Conservation (phyloP, 768 basidiomycete genomes). For the Calocera viscosa region DNA sequence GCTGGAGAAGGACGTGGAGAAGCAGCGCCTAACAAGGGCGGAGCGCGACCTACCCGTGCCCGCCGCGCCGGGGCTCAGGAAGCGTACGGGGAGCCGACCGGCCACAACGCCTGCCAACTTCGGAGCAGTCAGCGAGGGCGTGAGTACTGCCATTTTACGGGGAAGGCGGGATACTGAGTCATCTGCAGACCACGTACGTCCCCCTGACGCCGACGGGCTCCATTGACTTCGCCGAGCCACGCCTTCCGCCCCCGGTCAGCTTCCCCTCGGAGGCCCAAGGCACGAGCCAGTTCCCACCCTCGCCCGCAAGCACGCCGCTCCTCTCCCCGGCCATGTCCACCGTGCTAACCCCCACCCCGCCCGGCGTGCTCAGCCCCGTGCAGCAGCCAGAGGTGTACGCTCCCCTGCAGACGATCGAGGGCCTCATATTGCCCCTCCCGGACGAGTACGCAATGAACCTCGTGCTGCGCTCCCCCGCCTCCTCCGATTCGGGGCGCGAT, state of each 20-base stretch:
- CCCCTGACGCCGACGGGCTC: neutral
- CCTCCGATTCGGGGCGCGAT: neutral
- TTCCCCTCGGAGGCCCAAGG: neutral
- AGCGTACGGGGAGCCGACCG: conserved; percentile 1
- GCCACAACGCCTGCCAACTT: neutral
- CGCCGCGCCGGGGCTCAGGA: neutral
- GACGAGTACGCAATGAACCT: neutral
- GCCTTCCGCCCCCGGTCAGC: neutral
- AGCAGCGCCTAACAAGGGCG: neutral
- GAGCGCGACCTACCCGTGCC: neutral
- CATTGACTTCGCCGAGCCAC: neutral
- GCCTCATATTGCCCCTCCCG: neutral
- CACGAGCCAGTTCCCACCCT: neutral
- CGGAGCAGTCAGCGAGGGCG: neutral
- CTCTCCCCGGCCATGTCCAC: neutral
- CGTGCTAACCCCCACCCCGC: neutral
- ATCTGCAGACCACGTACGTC: neutral
- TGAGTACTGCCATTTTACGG: neutral
- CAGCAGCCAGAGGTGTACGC: neutral
- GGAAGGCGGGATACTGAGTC: too few species aligned
- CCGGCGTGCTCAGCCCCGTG: neutral
- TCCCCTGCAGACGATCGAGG: neutral
- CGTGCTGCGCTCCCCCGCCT: neutral
- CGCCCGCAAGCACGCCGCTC: too few species aligned
- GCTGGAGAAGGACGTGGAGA: neutral